These are phyloP conservation scores for Scenedesmus sp. DNA, from an alignment of 163 green algal species.

Conservation along the genomic window DNA sequence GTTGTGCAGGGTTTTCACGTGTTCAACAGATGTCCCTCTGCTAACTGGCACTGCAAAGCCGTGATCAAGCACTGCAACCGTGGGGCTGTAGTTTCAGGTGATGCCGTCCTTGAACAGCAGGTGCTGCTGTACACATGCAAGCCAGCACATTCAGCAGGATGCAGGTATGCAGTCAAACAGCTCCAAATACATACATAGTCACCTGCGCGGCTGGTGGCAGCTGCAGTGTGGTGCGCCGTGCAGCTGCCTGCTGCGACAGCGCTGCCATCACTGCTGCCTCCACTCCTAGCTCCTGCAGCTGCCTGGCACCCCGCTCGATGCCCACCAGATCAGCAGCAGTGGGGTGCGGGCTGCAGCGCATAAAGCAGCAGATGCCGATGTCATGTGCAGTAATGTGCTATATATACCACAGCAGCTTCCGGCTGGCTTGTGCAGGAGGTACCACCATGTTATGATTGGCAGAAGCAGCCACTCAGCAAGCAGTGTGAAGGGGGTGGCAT, in stretches of 20 bases:
- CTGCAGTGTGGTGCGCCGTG: not conserved
- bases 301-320: slow-evolving; percentile 3
- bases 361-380: not conserved
- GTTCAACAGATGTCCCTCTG: no score
- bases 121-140: no score
- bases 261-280: slow-evolving; percentile 8
- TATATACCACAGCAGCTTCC: not conserved
- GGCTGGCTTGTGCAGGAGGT: not conserved
- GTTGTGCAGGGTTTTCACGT: no score
- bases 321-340: slow-evolving; percentile 16
- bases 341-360: not conserved
- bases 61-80: no score
- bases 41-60: no score
- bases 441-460: not conserved
- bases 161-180: not conserved
- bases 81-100: no score
- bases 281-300: slow-evolving; percentile 29
- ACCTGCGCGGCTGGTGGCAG: not conserved
- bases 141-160: not conserved
- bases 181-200: not conserved
- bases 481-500: no score
- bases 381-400: no score
- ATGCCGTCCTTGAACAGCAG: no score
- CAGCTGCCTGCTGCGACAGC: slow-evolving; percentile 3
- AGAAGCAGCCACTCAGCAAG: not conserved